A percentile compares a stretch with the other conserved stretches of the same genome.
These are phyloP conservation scores for Yamadazyma songkhlaensis DNA, from an alignment of 1,139 yeast genomes.

Conservation along the genomic window DNA sequence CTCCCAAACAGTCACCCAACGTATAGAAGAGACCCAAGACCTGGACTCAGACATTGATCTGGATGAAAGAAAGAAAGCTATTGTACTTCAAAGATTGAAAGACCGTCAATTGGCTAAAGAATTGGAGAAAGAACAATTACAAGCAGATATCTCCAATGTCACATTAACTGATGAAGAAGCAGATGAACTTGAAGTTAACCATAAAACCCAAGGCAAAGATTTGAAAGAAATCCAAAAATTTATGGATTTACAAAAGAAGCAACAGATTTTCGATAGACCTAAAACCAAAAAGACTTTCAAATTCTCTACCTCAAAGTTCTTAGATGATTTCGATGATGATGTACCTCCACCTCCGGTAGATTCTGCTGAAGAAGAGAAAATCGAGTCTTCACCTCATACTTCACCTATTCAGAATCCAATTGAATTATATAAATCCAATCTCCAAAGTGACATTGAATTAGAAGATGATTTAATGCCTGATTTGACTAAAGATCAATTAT, in stretches of 20 bases:
- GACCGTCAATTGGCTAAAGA: constrained; percentile 25
- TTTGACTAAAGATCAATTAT: constrained; percentile 35
- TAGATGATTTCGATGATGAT: constrained; percentile 27
- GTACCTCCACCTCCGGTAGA: constrained; percentile 5
- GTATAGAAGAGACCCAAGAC: no score
- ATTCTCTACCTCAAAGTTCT: constrained; percentile 32
- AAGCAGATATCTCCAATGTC: constrained; percentile 28
- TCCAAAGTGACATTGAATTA: constrained; percentile 14
- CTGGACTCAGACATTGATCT: background rate
- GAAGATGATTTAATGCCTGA: constrained; percentile 30
- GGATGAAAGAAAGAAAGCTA: constrained; percentile 3
- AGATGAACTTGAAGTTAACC: constrained; percentile 24
- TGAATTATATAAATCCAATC: constrained; percentile 30
- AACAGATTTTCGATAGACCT: constrained; percentile 24
- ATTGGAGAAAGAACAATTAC: background rate
- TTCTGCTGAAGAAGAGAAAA: constrained; percentile 2
- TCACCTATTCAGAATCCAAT: constrained; percentile 40
- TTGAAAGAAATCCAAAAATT: constrained; percentile 35
- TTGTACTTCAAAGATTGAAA: constrained; percentile 12
- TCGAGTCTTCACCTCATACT: constrained; percentile 23
- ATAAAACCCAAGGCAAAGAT: constrained; percentile 21
- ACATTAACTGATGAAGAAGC: constrained; percentile 44
- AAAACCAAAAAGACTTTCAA: constrained; percentile 7
- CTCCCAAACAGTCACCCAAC: no score
- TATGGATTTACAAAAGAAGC: constrained; percentile 35